Evolutionary conservation across 352 stramenopile species (phyloP), one percentile per base, ranked within the genome.

Genomic region (Phytophthora idaei): DNA sequence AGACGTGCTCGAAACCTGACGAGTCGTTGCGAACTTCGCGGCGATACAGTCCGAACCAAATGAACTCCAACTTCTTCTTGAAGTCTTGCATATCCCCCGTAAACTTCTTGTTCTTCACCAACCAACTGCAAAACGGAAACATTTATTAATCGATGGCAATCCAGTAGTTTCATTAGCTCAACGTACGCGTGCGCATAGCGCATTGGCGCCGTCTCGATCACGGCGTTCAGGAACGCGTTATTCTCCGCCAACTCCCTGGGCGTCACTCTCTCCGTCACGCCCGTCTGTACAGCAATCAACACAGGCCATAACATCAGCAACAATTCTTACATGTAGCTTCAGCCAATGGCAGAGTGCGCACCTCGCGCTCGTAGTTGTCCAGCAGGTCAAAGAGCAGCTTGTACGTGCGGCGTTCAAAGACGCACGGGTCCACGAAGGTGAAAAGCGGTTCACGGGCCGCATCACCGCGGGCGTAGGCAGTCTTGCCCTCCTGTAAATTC

Each of bases 1-100:
- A 99, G 5, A 99, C 95, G 72, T 99, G 96, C 67, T 99, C 96
- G 68, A 99, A 99, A 29, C 95, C 95, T 5, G 89, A 98, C 17
- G 92, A 98, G 71, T 99, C 87, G 63, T 91, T 90, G 57, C 74
- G 62, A 45, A 83, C 74, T 67, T 92, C 78, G 42, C 96, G 92
- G 31, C 88, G 87, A 74, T 99, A 99, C 42, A 98, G 63, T 2
- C 95, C 88, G 68, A 99, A 98, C 95, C 96, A 98, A 49, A 98
- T 97, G 36, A 88, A 73, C 52, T 98, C 83, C n/a, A 99, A 69
- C 44, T 98, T 94, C 59, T 87, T 86, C 81, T 95, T 94, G 75
- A 97, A 96, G 4, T 77, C 84, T 5, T 74, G 71, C 28, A 87
- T 65, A 49, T 93, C 81, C 17, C 89, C 89, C 3, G 69, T 67